Evolutionary conservation across 1,284 basidiomycete species (phyloP).

Genomic region (Gomphus sp.): DNA sequence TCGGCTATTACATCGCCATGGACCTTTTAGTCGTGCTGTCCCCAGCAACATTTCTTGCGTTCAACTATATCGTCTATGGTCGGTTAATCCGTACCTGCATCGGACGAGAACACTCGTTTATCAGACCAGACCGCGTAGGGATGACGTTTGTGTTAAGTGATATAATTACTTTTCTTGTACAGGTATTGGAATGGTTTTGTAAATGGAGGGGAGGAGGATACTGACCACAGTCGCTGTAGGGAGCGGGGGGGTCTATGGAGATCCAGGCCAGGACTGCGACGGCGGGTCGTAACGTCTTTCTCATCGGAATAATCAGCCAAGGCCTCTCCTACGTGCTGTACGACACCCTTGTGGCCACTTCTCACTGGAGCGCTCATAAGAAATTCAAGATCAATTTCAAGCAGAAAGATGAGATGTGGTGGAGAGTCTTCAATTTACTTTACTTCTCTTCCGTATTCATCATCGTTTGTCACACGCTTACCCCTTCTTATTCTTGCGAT

Average conservation of each 20-base stretch:
- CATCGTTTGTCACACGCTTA: conserved; percentile 15
- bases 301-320: conserved; percentile 19
- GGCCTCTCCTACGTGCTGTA: conserved; percentile 19
- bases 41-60: conserved; percentile 22
- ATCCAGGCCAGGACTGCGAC: conserved; percentile 8
- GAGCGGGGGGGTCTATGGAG: conserved; percentile 2
- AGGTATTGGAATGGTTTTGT: neutral
- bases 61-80: conserved; percentile 24
- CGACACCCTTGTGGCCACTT: conserved; percentile 14
- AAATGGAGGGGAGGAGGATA: too few relatives aligned
- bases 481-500: neutral
- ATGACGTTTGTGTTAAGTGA: conserved; percentile 12
- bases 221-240: neutral
- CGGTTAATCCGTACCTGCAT: conserved; percentile 17
- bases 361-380: conserved; percentile 13
- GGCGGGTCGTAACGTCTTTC: conserved; percentile 15
- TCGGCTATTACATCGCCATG: conserved; percentile 3
- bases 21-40: conserved; percentile 15
- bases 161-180: neutral
- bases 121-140: conserved; percentile 16
- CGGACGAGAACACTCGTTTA: conserved; percentile 16
- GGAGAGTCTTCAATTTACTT: conserved; percentile 15
- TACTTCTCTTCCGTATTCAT: conserved; percentile 19
- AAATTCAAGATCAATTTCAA: conserved; percentile 2
- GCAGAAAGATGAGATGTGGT: conserved; percentile 17